Evolutionary conservation across 345 rosid genomes (phyloP).

Genomic region (Acer negundo): DNA sequence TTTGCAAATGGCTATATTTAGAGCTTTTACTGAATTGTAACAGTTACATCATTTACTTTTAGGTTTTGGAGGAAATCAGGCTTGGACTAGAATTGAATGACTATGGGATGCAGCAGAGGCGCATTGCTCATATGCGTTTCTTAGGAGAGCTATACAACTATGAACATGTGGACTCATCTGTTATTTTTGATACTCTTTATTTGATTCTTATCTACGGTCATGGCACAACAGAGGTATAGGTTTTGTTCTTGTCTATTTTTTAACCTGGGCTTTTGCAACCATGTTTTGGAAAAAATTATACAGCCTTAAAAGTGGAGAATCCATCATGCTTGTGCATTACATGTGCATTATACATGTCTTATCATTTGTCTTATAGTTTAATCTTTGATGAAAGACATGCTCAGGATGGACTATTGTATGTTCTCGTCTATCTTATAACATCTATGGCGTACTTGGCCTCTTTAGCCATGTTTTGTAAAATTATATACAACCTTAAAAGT

Average conservation of each 20-base stretch:
- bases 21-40: conserved; percentile 7
- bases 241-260: conserved; percentile 2
- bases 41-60: conserved; percentile 30
- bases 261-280: not conserved
- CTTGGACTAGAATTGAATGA: conserved; percentile 94
- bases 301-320: not conserved
- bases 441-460: not conserved
- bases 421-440: conserved; percentile 3
- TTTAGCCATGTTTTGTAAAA: not conserved
- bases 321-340: not conserved
- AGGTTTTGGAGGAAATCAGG: conserved; percentile 98
- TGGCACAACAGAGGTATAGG: conserved; percentile 80
- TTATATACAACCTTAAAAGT: not conserved
- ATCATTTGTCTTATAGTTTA: not conserved
- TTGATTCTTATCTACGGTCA: conserved; percentile 80
- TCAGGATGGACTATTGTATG: not conserved
- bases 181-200: conserved; percentile 92
- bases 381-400: not conserved
- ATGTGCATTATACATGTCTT: not conserved
- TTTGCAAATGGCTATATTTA: not conserved
- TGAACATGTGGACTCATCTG: conserved; percentile 97
- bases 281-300: not conserved
- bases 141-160: conserved; percentile 99
- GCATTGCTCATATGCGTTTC: conserved; percentile 95
- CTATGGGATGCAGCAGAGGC: conserved; percentile 96